Base-by-base conservation (phyloP, 768 basidiomycete species). In the Suillus hirtellus region DNA sequence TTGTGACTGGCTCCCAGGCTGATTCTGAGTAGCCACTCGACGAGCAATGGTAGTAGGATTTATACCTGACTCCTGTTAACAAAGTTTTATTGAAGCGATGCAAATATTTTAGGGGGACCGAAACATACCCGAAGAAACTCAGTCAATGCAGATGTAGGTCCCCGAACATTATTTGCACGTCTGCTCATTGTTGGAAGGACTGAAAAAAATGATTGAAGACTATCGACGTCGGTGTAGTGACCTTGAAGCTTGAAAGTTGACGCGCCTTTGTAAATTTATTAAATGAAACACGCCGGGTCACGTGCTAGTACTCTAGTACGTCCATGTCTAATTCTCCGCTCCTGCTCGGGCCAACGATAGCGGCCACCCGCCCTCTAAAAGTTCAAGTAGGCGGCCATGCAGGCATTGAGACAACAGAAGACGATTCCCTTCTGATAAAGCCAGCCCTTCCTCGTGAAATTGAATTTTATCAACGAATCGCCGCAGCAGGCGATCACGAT, bases 351-450 rank as follows among this genome's bases (percentile, higher is more conserved):
- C 68, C 60, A 38, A 73, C 74, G 0, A 64, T 73, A 44, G 47
- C 71, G 3, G 68, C 68, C 1, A 65, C 68, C 19, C 65, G 67
- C 19, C 77, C 81, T 2, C 79, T 89, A 31, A 72, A 73, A 11
- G 76, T 82, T 21, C 90, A 95, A 76, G 93, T 96, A 58, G 93
- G 90, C 21, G 94, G 94, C 0, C 95, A 96, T 70, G 73, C 84
- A 4, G 88, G 89, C 21, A 83, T 96, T n/a, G 79, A 85, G 50
- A 79, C 86, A 6, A 86, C 85, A 4, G 88, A 87, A 65, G 89
- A 92, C 68, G 87, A 85, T 15, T 87, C 86, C 1, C 84, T 94
- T n/a, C 75, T 96, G 49, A 88, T 95, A 79, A 96, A 96, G 75
- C 86, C 89, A 7, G 84, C 88, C 17, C 76, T 87, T 12, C 81